Evolutionary conservation across 768 basidiomycete genomes (phyloP).

Genomic region (Pulveroboletus sp.): DNA sequence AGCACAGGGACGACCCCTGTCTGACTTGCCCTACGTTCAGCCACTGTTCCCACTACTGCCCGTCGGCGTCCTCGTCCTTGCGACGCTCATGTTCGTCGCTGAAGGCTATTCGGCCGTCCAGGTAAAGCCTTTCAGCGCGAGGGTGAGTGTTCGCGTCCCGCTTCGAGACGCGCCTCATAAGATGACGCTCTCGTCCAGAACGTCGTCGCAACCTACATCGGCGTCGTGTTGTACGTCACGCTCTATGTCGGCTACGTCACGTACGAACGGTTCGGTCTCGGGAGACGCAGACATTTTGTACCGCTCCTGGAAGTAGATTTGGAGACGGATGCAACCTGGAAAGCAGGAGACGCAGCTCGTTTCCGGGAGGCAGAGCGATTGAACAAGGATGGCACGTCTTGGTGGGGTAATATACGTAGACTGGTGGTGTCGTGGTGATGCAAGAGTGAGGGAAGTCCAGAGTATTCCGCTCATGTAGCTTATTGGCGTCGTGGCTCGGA

Average conservation of each 20-base stretch:
- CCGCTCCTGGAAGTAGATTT: slow-evolving; percentile 45
- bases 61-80: slow-evolving; percentile 45
- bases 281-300: slow-evolving; percentile 36
- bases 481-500: too few species aligned
- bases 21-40: slow-evolving; percentile 56
- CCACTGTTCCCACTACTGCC: slow-evolving; percentile 54
- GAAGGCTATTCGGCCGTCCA: slow-evolving; percentile 50
- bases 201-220: slow-evolving; percentile 53
- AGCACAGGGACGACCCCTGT: slow-evolving; percentile 46
- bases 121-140: slow-evolving; percentile 40
- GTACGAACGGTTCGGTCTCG: slow-evolving; percentile 36
- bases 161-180: background rate
- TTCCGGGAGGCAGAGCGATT: slow-evolving; percentile 32
- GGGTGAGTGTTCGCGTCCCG: slow-evolving; percentile 28
- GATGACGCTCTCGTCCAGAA: slow-evolving; percentile 32
- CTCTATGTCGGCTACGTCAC: slow-evolving; percentile 43
- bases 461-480: too few species aligned
- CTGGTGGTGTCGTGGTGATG: background rate
- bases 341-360: slow-evolving; percentile 38
- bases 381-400: background rate
- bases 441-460: too few species aligned
- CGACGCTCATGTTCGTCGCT: slow-evolving; percentile 49
- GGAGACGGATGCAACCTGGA: slow-evolving; percentile 53
- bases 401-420: background rate
- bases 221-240: slow-evolving; percentile 43